Base-by-base conservation (phyloP, 441 rosid species). In the Bruguiera hainesii region DNA sequence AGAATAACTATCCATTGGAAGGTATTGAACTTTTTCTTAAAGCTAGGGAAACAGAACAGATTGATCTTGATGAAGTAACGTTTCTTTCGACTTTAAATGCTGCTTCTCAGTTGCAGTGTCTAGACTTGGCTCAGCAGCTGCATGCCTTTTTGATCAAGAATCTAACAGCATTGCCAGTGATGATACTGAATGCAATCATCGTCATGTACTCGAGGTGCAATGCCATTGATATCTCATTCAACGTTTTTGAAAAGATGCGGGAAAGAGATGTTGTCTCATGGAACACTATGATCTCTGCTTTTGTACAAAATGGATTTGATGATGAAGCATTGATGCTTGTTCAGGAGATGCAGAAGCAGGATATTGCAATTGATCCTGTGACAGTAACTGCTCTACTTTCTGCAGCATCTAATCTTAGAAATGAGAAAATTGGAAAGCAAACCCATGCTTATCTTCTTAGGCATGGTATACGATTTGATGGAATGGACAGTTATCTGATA, bases 311-410 rank as follows among this genome's bases (percentile, higher is more conserved):
- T 71, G 91, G 90, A 60, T 65, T 88, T 73, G 87, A 87, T 70
- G 87, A 90, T 71, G 97, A 93, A 85, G 98, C 90, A 58, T 57
- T 93, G 81, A 81, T 88, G 89, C 84, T 90, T 62, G 88, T 83
- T 48, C 66, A 84, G 57, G 97, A 85, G 79, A 90, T 93, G 98
- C 97, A 85, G 80, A 88, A 71, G 75, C 96, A 93, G 71, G 81
- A 82, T 55, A 82, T 83, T 73, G 35, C 61, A 64, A 70, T 80
- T 68, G 96, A 90, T 85, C 77, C 76, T 53, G 91, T 93, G 78
- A 90, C 97, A 23, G 80, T 80, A 66, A 76, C 90, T 19, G 89
- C 89, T 66, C 75, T 93, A 71, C 93, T 93, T 66, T 90, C 98
- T 10, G 89, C 88, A 37, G 89, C 97, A 71, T 93, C 98, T 49